Evolutionary conservation across 305 asterid species (phyloP).

Genomic region (Nicotiana rustica): DNA sequence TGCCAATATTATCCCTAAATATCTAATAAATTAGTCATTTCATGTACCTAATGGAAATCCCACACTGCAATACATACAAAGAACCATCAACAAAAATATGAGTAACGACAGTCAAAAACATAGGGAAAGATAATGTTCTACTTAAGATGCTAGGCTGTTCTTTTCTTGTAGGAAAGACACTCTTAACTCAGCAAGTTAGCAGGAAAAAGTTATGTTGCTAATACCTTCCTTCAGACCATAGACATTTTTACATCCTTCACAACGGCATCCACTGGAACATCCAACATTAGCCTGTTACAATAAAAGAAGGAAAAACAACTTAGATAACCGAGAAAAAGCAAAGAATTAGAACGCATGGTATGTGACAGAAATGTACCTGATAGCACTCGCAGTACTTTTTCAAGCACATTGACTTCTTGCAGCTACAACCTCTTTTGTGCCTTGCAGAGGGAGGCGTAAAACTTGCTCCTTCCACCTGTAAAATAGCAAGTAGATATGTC

Average conservation of each 20-base stretch:
- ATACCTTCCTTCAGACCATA: slow-evolving; percentile 76
- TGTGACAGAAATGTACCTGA: slow-evolving; percentile 55
- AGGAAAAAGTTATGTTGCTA: slow-evolving; percentile 22
- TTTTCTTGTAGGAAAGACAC: neutral
- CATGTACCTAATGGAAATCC: slow-evolving; percentile 14
- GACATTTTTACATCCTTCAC: slow-evolving; percentile 81
- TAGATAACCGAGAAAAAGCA: slow-evolving; percentile 11
- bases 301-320: neutral
- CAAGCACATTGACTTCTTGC: slow-evolving; percentile 89
- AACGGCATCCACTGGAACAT: slow-evolving; percentile 85
- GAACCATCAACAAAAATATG: neutral
- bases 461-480: slow-evolving; percentile 58
- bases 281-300: slow-evolving; percentile 72
- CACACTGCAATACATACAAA: slow-evolving; percentile 12
- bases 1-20: neutral
- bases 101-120: neutral
- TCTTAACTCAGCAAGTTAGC: neutral
- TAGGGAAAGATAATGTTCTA: neutral
- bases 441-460: slow-evolving; percentile 69
- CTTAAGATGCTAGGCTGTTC: neutral
- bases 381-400: slow-evolving; percentile 90
- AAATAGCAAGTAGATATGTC: slow-evolving; percentile 33
- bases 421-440: slow-evolving; percentile 84
- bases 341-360: slow-evolving; percentile 4
- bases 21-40: neutral